These are phyloP conservation scores for Malania oleifera DNA, from an alignment of 164 flowering plant species.

Conservation along the genomic window DNA sequence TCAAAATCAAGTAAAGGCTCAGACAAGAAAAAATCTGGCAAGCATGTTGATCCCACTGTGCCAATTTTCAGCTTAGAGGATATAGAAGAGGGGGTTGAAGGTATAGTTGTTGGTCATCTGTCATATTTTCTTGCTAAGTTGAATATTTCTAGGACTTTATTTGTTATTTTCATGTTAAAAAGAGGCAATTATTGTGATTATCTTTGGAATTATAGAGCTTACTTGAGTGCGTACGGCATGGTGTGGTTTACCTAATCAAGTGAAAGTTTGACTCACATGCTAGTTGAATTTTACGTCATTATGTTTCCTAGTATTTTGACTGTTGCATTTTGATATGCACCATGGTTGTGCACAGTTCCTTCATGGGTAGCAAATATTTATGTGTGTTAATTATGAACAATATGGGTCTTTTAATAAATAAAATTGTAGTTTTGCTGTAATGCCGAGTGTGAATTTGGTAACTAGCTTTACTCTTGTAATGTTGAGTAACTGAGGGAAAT, in stretches of 20 bases:
- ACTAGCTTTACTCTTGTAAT: no score
- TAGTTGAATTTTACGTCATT: neutral
- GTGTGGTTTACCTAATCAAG: no score
- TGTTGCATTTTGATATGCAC: neutral
- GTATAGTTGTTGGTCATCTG: constrained; percentile 25
- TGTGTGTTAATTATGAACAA: no score
- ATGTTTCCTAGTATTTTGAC: neutral
- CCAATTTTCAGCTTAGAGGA: constrained; percentile 80
- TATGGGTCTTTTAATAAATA: no score
- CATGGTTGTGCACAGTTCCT: neutral
- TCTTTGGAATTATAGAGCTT: neutral
- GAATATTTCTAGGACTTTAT: neutral
- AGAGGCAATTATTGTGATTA: no score
- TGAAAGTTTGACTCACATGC: no score
- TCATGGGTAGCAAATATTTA: neutral
- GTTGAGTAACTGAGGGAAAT: no score
- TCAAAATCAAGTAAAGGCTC: constrained; percentile 55
- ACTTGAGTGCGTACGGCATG: no score
- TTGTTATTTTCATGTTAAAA: neutral
- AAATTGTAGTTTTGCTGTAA: no score
- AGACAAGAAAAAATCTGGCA: constrained; percentile 57
- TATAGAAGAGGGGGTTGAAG: constrained; percentile 93
- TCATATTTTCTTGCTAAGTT: neutral
- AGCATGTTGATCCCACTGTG: constrained; percentile 66
- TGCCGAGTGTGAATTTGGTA: no score